Percentiles rank a stretch among this genome's conserved stretches.
These are phyloP conservation scores for Xylariaceae sp. DNA, from an alignment of 2,329 filamentous ascomycete genomes.

Conservation along the genomic window DNA sequence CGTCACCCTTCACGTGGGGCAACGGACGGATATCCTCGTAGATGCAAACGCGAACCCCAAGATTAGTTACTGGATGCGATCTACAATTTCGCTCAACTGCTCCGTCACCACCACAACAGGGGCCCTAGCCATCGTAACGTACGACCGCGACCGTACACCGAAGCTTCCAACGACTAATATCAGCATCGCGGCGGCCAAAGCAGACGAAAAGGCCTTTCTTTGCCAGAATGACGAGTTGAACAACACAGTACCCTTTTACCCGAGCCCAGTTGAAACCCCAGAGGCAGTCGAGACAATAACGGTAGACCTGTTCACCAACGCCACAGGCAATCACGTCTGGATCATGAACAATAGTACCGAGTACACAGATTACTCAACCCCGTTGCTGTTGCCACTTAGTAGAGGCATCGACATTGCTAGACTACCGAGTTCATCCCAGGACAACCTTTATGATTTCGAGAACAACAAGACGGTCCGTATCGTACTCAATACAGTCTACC, in stretches of 20 bases:
- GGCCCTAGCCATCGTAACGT: too few relatives aligned
- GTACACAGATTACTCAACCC: conserved; percentile 19
- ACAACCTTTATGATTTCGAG: conserved; percentile 19
- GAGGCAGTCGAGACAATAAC: neutral
- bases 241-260: conserved; percentile 5
- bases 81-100: conserved; percentile 10
- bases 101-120: conserved; percentile 4
- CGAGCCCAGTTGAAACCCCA: conserved; percentile 1
- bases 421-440: conserved; percentile 10
- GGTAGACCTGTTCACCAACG: neutral
- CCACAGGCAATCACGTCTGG: conserved; percentile 1
- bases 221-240: conserved; percentile 4
- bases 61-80: conserved; percentile 15
- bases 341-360: conserved; percentile 1
- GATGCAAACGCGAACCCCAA: conserved; percentile 6
- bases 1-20: conserved; percentile 14
- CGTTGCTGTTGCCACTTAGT: conserved; percentile 16
- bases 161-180: conserved; percentile 1
- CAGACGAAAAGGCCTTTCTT: conserved; percentile 3
- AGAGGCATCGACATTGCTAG: conserved; percentile 10
- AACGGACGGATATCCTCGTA: conserved; percentile 18
- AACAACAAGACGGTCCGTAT: conserved; percentile 26
- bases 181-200: neutral
- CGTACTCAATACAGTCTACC: conserved; percentile 24
- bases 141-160: conserved; percentile 9